Conservation (phyloP, 2,329 filamentous ascomycete species). For the Penicillium polonicum region DNA sequence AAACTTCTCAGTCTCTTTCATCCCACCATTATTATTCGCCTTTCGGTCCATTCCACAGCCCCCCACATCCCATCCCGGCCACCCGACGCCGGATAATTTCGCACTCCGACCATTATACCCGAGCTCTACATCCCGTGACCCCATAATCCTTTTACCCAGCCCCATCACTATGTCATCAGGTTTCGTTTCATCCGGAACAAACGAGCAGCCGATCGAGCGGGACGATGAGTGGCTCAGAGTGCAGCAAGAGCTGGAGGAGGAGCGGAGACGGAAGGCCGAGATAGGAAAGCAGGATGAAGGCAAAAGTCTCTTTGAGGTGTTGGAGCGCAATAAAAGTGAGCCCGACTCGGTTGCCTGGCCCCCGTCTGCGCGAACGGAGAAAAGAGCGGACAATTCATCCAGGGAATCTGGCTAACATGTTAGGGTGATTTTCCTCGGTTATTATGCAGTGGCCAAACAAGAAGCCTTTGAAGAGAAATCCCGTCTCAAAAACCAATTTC, state of each 20-base stretch:
- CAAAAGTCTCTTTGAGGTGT: constrained; percentile 50
- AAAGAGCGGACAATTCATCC: not conserved
- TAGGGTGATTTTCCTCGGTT: constrained; percentile 32
- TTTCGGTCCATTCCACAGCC: constrained; percentile 5
- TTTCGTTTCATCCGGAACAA: constrained; percentile 47
- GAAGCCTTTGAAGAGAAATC: constrained; percentile 54
- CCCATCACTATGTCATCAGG: constrained; percentile 44
- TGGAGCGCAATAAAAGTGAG: constrained; percentile 53
- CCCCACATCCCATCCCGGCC: constrained; percentile 2
- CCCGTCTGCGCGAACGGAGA: not conserved
- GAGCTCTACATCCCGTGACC: constrained; percentile 5
- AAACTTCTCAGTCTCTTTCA: not conserved
- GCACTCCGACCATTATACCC: constrained; percentile 15
- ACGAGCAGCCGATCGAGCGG: constrained; percentile 39
- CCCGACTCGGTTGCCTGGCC: constrained; percentile 8
- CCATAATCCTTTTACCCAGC: constrained; percentile 7
- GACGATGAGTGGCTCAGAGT: constrained; percentile 47
- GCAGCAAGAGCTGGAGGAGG: constrained; percentile 48
- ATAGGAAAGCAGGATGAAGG: constrained; percentile 54
- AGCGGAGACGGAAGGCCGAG: constrained; percentile 46
- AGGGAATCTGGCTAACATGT: constrained; percentile 39
- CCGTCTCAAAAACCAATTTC: constrained; percentile 52
- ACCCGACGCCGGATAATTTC: constrained; percentile 19
- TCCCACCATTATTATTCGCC: not conserved
- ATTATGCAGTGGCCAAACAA: constrained; percentile 46